phyloP scores from a whole-genome alignment of 495 filamentous ascomycete species.

The Xeromyces bisporus region DNA sequence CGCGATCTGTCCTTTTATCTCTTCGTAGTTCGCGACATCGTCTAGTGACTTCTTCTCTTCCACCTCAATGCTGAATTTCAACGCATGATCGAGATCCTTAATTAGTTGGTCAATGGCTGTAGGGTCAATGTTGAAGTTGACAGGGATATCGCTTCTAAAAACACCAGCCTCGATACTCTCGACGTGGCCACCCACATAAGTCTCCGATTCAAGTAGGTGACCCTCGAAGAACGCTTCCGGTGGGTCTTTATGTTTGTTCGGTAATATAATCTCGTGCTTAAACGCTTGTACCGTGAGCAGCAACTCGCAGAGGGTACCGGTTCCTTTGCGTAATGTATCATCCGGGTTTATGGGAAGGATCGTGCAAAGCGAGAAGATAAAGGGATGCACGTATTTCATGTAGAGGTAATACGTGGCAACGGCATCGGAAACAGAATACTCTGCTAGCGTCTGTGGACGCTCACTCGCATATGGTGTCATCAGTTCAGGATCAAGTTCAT shows the following conservation, averaged over 20 bases:
- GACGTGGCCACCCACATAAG: conserved; percentile 95
- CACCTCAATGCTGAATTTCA: conserved; percentile 80
- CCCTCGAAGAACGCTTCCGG: conserved; percentile 94
- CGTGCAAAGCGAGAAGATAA: conserved; percentile 96
- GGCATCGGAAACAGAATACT: conserved; percentile 98
- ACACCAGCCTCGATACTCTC: conserved; percentile 99
- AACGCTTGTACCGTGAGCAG: conserved; percentile 97
- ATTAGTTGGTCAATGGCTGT: conserved; percentile 79
- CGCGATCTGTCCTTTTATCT: conserved; percentile 72
- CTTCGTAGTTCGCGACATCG: conserved; percentile 83
- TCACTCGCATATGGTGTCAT: conserved; percentile 94
- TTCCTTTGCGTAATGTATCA: conserved; percentile 86
- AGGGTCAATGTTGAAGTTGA: conserved; percentile 77
- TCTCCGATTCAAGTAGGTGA: conserved; percentile 88
- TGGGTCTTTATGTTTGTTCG: conserved; percentile 87
- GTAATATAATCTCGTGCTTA: conserved; percentile 74
- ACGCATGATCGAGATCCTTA: conserved; percentile 70
- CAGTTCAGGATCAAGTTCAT: conserved; percentile 92
- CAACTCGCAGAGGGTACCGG: conserved; percentile 97
- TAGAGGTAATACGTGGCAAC: conserved; percentile 98
- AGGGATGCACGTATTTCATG: conserved; percentile 99
- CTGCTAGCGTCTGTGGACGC: conserved; percentile 79
- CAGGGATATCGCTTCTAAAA: conserved; percentile 88
- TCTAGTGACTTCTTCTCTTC: conserved; percentile 90
- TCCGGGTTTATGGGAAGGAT: conserved; percentile 89